phyloP scores from a whole-genome alignment of 2,329 filamentous ascomycete genomes.

The Neoarthrinium moseri region DNA sequence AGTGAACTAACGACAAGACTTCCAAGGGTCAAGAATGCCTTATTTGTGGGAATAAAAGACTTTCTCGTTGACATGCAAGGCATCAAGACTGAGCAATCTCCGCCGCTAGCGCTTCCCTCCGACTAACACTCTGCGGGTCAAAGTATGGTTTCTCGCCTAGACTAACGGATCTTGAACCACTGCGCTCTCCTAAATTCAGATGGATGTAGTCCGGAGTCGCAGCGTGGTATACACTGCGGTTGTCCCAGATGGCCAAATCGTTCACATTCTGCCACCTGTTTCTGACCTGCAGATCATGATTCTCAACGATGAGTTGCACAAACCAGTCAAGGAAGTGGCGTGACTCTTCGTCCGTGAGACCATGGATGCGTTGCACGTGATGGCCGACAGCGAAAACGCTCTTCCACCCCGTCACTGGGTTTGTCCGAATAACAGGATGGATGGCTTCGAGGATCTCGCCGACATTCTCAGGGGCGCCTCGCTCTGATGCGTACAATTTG shows the following conservation, averaged over 20 bases:
- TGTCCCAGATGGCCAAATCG: constrained; percentile 55
- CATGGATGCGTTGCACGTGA: constrained; percentile 24
- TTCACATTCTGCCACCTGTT: constrained; percentile 31
- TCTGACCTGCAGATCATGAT: constrained; percentile 28
- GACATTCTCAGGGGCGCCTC: constrained; percentile 54
- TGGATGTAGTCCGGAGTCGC: constrained; percentile 49
- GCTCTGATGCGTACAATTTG: constrained; percentile 41
- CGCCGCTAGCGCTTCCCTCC: constrained; percentile 36
- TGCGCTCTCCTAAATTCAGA: constrained; percentile 42
- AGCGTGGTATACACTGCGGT: constrained; percentile 51
- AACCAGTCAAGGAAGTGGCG: constrained; percentile 22
- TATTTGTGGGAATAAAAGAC: too few species aligned
- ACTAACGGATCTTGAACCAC: constrained; percentile 45
- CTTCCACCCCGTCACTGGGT: constrained; percentile 65
- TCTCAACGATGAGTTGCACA: constrained; percentile 24
- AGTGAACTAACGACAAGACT: too few species aligned
- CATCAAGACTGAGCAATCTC: too few species aligned
- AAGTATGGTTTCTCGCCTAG: constrained; percentile 51
- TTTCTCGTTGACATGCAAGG: too few species aligned
- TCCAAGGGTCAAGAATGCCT: too few species aligned
- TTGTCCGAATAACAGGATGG: constrained; percentile 59
- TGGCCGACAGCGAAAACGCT: constrained; percentile 32
- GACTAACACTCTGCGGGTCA: constrained; percentile 42
- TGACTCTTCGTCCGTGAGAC: constrained; percentile 21
- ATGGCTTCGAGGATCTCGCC: constrained; percentile 46